Percentiles rank a stretch among this genome's conserved stretches.
These are phyloP conservation scores for Russula sp. DNA, from an alignment of 768 basidiomycete genomes.

Conservation along the genomic window DNA sequence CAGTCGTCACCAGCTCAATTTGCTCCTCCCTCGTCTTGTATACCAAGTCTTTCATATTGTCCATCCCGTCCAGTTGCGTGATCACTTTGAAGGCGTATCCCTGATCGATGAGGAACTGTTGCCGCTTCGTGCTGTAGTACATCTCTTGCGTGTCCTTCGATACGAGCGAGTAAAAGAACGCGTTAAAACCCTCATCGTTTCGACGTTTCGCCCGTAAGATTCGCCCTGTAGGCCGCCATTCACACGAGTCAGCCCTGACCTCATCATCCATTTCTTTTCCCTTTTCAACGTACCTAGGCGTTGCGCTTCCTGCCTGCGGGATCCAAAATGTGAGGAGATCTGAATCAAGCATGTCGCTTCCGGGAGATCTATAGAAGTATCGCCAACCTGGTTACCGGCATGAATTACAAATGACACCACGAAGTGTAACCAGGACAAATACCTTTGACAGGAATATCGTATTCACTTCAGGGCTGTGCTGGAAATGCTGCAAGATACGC, in stretches of 20 bases:
- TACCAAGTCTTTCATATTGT: conserved; percentile 78
- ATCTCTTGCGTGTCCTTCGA: conserved; percentile 99
- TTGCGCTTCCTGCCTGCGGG: conserved; percentile 95
- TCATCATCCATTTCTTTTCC: not conserved
- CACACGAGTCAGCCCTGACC: not conserved
- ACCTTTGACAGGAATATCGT: conserved; percentile 98
- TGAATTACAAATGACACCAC: conserved; percentile 18
- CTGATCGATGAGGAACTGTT: conserved; percentile 97
- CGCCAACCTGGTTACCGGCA: conserved; percentile 62
- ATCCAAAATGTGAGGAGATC: conserved; percentile 98
- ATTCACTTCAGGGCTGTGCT: conserved; percentile 91
- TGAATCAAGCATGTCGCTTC: conserved; percentile 99
- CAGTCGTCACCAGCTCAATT: conserved; percentile 92
- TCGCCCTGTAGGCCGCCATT: conserved; percentile 49
- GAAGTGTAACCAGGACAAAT: conserved; percentile 10
- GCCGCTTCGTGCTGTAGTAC: conserved; percentile 98
- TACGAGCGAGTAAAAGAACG: conserved; percentile 98
- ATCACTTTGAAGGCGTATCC: conserved; percentile 99
- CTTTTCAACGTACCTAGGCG: conserved; percentile 57
- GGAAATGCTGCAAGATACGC: conserved; percentile 91
- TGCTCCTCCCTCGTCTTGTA: conserved; percentile 89
- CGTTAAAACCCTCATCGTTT: conserved; percentile 99
- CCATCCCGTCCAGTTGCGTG: conserved; percentile 91
- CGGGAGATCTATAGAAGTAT: conserved; percentile 97
- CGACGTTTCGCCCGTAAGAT: conserved; percentile 95